phyloP scores from a whole-genome alignment of 1,139 yeast genomes.

The Entelexis sorbosivorans region DNA sequence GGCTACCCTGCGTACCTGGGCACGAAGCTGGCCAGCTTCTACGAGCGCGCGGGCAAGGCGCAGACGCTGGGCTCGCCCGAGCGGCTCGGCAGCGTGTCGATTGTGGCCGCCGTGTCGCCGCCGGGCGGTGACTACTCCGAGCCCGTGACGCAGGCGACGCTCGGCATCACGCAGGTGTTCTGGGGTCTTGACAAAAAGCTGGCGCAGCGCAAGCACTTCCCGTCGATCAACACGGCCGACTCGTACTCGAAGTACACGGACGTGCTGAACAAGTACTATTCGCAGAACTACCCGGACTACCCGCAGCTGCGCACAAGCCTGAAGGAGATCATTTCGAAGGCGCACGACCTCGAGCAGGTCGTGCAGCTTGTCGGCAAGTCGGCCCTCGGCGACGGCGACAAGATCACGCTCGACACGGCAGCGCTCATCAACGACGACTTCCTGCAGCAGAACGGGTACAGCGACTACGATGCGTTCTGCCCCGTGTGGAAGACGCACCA shows the following conservation, averaged over 20 bases:
- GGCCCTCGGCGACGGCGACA: conserved; percentile 91
- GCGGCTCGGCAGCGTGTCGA: conserved; percentile 92
- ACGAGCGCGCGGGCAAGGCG: conserved; percentile 98
- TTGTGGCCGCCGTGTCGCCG: conserved; percentile 99
- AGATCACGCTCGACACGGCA: conserved; percentile 90
- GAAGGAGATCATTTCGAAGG: conserved; percentile 86
- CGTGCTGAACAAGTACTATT: conserved; percentile 78
- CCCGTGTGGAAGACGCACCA: conserved; percentile 98
- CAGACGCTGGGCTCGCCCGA: conserved; percentile 92
- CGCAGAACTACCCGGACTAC: conserved; percentile 78
- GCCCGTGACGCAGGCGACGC: conserved; percentile 95
- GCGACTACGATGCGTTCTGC: conserved; percentile 95
- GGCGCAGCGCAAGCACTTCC: conserved; percentile 99
- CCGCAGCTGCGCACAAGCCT: conserved; percentile 81
- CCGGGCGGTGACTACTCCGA: conserved; percentile 99
- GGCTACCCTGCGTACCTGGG: conserved; percentile 99
- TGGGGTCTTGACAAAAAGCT: conserved; percentile 99
- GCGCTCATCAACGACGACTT: conserved; percentile 89
- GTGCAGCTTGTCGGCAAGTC: conserved; percentile 98
- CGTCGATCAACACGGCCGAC: conserved; percentile 89
- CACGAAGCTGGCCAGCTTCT: conserved; percentile 95
- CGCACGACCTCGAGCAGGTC: conserved; percentile 97
- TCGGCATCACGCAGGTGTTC: conserved; percentile 98
- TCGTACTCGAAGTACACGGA: conserved; percentile 94
- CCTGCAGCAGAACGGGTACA: conserved; percentile 98